Percentiles rank a stretch among this genome's conserved stretches.
phyloP scores from a whole-genome alignment of 192 early-diverging fungal species.

The Podila minutissima region DNA sequence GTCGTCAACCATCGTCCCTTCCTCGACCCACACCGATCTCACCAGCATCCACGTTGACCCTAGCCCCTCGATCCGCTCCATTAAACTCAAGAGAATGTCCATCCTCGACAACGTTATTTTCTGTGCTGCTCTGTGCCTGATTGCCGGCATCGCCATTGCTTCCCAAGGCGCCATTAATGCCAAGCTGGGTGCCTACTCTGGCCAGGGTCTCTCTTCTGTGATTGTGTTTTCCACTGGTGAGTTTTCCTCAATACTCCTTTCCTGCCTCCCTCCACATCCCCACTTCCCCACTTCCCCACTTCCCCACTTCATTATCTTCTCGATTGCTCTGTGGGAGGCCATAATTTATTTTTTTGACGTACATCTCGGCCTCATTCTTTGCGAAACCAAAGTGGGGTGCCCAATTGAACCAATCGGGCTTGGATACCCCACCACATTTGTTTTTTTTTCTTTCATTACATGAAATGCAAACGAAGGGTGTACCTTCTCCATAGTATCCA shows the following conservation, averaged over 20 bases:
- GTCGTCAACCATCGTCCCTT: background rate
- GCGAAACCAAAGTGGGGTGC: background rate
- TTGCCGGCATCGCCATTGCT: constrained; percentile 20
- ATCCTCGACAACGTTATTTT: constrained; percentile 28
- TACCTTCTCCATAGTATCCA: too few species aligned
- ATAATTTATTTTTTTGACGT: too few species aligned
- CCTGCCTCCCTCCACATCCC: background rate
- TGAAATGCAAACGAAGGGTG: too few species aligned
- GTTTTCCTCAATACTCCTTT: background rate
- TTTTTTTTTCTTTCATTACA: background rate
- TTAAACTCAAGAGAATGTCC: constrained; percentile 10
- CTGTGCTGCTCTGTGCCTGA: constrained; percentile 17
- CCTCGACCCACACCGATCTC: background rate
- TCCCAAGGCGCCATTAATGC: constrained; percentile 23
- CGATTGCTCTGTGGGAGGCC: background rate
- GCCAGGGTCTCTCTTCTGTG: constrained; percentile 24
- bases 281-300: background rate
- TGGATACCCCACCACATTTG: background rate
- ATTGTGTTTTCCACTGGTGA: constrained; percentile 22
- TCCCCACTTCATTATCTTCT: background rate
- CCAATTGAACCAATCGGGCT: background rate
- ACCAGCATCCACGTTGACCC: constrained; percentile 3
- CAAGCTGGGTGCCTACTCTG: constrained; percentile 21
- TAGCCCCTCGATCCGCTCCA: constrained; percentile 5
- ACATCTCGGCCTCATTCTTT: too few species aligned